Conservation (phyloP, 148 eudicot species). For the Dysphania ambrosioides region DNA sequence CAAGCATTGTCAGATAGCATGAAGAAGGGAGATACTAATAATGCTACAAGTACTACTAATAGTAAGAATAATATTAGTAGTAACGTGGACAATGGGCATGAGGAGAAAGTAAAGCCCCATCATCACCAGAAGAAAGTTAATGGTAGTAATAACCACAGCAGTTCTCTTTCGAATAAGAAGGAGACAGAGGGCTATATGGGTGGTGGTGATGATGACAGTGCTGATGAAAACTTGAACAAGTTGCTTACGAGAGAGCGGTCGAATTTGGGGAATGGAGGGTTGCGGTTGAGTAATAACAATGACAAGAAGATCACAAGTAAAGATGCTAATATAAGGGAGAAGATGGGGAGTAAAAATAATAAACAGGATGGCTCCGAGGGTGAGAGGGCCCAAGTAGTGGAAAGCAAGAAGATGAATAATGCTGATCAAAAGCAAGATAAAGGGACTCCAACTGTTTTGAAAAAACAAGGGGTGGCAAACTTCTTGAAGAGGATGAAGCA, state of each 20-base stretch:
- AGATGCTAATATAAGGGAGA: constrained; percentile 19
- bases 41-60: not conserved
- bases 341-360: not conserved
- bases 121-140: constrained; percentile 18
- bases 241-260: constrained; percentile 23
- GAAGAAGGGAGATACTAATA: constrained; percentile 19
- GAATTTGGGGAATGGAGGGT: constrained; percentile 24
- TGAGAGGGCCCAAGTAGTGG: constrained; percentile 5
- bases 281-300: constrained; percentile 26
- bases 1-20: constrained; percentile 20
- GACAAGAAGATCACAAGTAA: constrained; percentile 23
- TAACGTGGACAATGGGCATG: constrained; percentile 12
- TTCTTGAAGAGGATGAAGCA: constrained; percentile 38
- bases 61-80: not conserved
- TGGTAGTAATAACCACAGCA: not conserved
- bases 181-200: constrained; percentile 9
- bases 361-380: constrained; percentile 22
- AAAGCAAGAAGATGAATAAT: constrained; percentile 14
- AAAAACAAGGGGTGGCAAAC: constrained; percentile 40
- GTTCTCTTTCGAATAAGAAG: not conserved
- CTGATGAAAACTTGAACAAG: constrained; percentile 25
- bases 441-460: constrained; percentile 10
- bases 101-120: constrained; percentile 20
- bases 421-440: constrained; percentile 30
- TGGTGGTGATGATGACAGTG: not conserved